Evolutionary conservation across 2,329 filamentous ascomycete genomes (phyloP).

Genomic region (Pseudogymnoascus sp.): DNA sequence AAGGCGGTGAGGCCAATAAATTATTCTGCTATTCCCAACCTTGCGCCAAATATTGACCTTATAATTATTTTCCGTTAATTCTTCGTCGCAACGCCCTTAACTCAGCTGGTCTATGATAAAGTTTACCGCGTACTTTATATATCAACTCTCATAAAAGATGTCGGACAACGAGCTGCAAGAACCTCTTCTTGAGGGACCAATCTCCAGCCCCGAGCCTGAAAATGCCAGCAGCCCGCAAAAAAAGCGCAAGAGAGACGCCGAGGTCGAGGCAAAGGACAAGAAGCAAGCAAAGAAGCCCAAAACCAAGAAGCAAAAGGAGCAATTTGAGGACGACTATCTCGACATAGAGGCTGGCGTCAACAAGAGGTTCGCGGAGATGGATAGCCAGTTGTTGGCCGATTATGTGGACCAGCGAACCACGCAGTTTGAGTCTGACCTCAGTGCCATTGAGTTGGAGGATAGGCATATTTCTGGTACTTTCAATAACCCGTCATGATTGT

Average conservation of each 20-base stretch:
- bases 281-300: slow-evolving; percentile 40
- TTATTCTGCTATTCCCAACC: neutral
- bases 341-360: slow-evolving; percentile 72
- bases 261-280: slow-evolving; percentile 16
- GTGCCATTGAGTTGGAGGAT: slow-evolving; percentile 76
- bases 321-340: slow-evolving; percentile 48
- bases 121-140: neutral
- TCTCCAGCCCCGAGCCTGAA: slow-evolving; percentile 17
- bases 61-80: neutral
- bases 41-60: neutral
- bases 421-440: slow-evolving; percentile 73
- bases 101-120: neutral
- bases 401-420: slow-evolving; percentile 73
- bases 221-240: slow-evolving; percentile 15
- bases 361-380: slow-evolving; percentile 72
- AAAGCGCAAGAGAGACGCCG: slow-evolving; percentile 26
- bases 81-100: neutral
- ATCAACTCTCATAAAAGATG: slow-evolving; percentile 15
- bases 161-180: slow-evolving; percentile 24
- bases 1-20: slow-evolving; percentile 7
- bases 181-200: slow-evolving; percentile 23
- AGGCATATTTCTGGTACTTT: slow-evolving; percentile 66
- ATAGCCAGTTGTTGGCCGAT: slow-evolving; percentile 75
- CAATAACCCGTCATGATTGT: neutral
- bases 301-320: slow-evolving; percentile 51